phyloP scores from a whole-genome alignment of 108 stramenopile genomes.

The Stephanodiscus triporus region DNA sequence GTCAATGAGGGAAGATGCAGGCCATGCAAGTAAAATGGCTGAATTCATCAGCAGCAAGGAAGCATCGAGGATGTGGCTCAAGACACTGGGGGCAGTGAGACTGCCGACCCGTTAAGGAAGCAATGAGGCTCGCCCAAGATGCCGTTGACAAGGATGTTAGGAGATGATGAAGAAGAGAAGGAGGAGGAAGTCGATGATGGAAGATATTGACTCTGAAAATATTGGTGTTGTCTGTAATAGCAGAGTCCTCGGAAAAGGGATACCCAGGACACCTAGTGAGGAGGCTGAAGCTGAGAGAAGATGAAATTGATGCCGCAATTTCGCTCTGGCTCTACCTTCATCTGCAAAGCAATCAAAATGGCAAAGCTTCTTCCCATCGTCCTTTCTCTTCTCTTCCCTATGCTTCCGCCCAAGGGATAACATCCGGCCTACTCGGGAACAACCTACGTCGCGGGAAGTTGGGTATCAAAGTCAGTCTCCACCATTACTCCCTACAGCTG shows the following conservation, averaged over 20 bases:
- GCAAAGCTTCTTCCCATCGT: too few species aligned
- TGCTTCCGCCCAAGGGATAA: not conserved
- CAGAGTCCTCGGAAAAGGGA: too few species aligned
- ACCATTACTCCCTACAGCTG: not conserved
- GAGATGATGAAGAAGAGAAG: not conserved
- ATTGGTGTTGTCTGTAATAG: not conserved
- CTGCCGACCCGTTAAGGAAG: not conserved
- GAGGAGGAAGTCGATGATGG: constrained; percentile 1
- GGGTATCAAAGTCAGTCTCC: not conserved
- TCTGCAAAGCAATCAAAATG: too few species aligned
- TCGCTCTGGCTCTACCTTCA: too few species aligned
- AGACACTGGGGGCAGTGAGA: too few species aligned
- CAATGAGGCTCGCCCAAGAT: not conserved
- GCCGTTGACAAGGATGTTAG: too few species aligned
- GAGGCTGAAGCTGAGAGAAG: not conserved
- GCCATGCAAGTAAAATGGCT: constrained; percentile 42
- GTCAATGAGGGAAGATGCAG: constrained; percentile 16
- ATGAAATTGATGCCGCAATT: not conserved
- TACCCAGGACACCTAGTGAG: not conserved
- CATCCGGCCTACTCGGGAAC: not conserved
- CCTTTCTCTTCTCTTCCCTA: not conserved
- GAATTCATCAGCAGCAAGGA: constrained; percentile 20
- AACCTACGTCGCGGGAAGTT: not conserved
- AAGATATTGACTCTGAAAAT: not conserved
- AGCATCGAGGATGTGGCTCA: too few species aligned